These are phyloP conservation scores for Salinomyces thailandicus DNA, from an alignment of 2,329 filamentous ascomycete genomes.

Conservation along the genomic window DNA sequence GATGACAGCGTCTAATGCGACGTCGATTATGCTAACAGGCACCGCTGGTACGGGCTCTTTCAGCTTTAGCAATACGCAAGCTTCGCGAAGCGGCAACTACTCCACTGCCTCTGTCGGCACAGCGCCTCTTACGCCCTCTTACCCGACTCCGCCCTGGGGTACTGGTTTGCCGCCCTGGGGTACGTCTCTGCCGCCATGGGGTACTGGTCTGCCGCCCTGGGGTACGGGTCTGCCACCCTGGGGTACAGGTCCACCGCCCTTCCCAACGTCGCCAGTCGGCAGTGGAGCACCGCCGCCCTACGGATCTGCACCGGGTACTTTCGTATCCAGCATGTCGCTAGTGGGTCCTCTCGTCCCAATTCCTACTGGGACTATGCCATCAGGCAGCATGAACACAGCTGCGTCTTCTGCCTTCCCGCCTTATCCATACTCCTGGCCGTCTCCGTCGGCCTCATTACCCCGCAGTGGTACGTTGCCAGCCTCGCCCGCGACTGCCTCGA, in stretches of 20 bases:
- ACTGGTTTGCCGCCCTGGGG: neutral
- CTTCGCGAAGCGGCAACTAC: too few relatives aligned
- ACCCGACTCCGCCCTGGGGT: too few relatives aligned
- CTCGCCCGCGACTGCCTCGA: neutral
- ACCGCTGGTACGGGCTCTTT: too few relatives aligned
- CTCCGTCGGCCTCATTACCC: neutral
- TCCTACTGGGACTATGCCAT: neutral
- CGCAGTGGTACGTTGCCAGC: neutral
- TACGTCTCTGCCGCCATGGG: too few relatives aligned
- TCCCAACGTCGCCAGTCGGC: slow-evolving; percentile 1
- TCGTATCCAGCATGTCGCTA: too few relatives aligned
- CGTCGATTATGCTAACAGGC: neutral
- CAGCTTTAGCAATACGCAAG: too few relatives aligned
- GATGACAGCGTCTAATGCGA: neutral
- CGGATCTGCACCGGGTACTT: neutral
- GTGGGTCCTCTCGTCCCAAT: too few relatives aligned
- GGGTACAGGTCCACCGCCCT: neutral
- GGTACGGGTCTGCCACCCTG: too few relatives aligned
- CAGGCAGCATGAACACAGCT: neutral
- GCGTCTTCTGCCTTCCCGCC: neutral
- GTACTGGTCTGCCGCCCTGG: too few relatives aligned
- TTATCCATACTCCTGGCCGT: neutral
- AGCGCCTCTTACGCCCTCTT: too few relatives aligned
- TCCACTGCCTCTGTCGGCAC: too few relatives aligned
- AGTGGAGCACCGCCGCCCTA: neutral